phyloP scores from a whole-genome alignment of 352 stramenopile genomes.

The Nothophytophthora sp. region DNA sequence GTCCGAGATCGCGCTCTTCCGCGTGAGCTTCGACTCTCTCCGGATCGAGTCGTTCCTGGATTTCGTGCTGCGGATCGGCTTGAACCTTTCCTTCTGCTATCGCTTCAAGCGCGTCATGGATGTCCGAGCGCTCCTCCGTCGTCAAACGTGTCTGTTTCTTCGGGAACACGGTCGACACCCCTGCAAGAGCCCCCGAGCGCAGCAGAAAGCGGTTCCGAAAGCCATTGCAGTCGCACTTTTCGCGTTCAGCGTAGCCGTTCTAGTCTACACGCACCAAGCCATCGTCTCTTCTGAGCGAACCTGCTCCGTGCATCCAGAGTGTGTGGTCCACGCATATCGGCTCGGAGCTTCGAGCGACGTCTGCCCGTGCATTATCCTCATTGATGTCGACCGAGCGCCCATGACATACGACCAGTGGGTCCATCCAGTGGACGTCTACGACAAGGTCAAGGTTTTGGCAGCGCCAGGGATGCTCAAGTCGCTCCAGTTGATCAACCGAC shows the following conservation, averaged over 20 bases:
- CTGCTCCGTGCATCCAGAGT: slow-evolving; percentile 1
- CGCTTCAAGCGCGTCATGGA: slow-evolving; percentile 12
- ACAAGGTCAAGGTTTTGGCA: slow-evolving; percentile 20
- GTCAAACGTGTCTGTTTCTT: neutral
- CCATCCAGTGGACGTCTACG: slow-evolving; percentile 12
- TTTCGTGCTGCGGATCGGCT: slow-evolving; percentile 13
- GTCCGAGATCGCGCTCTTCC: slow-evolving; percentile 16
- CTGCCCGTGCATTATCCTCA: neutral
- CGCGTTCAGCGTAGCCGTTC: neutral
- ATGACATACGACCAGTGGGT: slow-evolving; percentile 1
- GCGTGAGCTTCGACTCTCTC: slow-evolving; percentile 19
- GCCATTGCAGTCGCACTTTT: slow-evolving; percentile 1
- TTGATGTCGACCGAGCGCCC: slow-evolving; percentile 12
- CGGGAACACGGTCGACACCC: neutral
- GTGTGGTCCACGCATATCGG: slow-evolving; percentile 8
- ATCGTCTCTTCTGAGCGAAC: neutral
- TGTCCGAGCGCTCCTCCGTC: neutral
- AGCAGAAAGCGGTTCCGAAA: slow-evolving; percentile 7
- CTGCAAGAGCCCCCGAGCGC: neutral
- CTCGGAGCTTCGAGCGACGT: neutral
- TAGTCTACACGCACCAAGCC: neutral
- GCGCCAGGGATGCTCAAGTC: slow-evolving; percentile 25
- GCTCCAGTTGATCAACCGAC: slow-evolving; percentile 44
- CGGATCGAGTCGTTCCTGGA: slow-evolving; percentile 12
- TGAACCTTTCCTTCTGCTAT: slow-evolving; percentile 19